Evolutionary conservation across 1,139 yeast genomes (phyloP).

Genomic region (Scheffersomyces insectosa): DNA sequence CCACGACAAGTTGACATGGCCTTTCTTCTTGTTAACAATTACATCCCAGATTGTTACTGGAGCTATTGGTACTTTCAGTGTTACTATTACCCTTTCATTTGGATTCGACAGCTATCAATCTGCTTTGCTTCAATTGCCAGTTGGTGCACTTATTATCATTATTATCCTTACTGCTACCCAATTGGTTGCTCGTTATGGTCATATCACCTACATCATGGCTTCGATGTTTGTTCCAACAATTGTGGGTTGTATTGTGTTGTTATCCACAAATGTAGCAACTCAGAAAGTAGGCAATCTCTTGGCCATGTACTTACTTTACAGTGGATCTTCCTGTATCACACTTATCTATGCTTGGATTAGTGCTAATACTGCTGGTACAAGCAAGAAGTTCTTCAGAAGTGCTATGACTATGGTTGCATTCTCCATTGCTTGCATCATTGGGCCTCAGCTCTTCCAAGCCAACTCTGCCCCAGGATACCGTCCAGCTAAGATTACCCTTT

Average conservation of each 20-base stretch:
- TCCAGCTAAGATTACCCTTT: conserved; percentile 37
- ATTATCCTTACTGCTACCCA: conserved; percentile 34
- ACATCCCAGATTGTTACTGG: conserved; percentile 43
- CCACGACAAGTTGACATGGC: conserved; percentile 38
- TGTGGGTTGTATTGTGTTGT: conserved; percentile 36
- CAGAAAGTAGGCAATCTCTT: conserved; percentile 34
- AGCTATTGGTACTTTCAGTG: conserved; percentile 41
- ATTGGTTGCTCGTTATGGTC: conserved; percentile 26
- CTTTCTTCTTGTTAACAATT: conserved; percentile 33
- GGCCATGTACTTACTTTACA: conserved; percentile 36
- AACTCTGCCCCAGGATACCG: conserved; percentile 28
- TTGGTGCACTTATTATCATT: conserved; percentile 37
- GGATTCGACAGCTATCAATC: conserved; percentile 34
- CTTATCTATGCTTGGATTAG: conserved; percentile 18
- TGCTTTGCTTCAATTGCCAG: conserved; percentile 43
- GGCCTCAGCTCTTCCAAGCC: conserved; percentile 40
- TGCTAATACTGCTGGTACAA: conserved; percentile 18
- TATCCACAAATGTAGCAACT: conserved; percentile 17
- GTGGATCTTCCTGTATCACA: conserved; percentile 20
- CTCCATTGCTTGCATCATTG: conserved; percentile 37
- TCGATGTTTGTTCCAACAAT: conserved; percentile 38
- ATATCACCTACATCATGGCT: conserved; percentile 25
- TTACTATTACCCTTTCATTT: conserved; percentile 38
- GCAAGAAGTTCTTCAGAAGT: conserved; percentile 15
- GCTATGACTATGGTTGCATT: conserved; percentile 30